phyloP scores from a whole-genome alignment of 192 early-diverging fungal species.

The Chytriomyces confervae region DNA sequence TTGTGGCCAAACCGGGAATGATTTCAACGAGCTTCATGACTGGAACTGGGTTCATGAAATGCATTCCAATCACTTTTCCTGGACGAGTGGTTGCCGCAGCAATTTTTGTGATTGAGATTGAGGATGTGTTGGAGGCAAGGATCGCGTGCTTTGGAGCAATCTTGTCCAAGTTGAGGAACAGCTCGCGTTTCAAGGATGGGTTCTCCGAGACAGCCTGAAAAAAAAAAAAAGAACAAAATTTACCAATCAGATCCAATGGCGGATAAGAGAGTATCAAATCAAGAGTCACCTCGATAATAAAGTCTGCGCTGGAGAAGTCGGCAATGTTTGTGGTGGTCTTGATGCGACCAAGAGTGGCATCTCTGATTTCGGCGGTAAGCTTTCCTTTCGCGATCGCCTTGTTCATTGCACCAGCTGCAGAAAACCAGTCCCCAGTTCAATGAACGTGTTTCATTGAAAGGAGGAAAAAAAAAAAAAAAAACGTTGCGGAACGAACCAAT shows the following conservation, averaged over 20 bases:
- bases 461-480: neutral
- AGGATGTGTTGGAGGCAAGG: conserved; percentile 96
- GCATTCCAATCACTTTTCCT: conserved; percentile 95
- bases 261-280: neutral
- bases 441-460: neutral
- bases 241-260: neutral
- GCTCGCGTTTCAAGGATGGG: conserved; percentile 75
- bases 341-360: conserved; percentile 67
- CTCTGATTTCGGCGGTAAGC: conserved; percentile 78
- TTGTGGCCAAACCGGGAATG: conserved; percentile 92
- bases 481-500: conserved; percentile 63
- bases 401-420: conserved; percentile 75
- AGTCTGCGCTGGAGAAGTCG: conserved; percentile 73
- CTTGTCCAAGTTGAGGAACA: conserved; percentile 80
- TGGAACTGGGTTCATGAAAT: conserved; percentile 98
- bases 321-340: conserved; percentile 63
- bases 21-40: conserved; percentile 97
- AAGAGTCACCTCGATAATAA: conserved; percentile 80
- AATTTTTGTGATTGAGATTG: conserved; percentile 96
- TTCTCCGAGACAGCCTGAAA: conserved; percentile 85
- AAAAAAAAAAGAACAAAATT: conserved; percentile 24
- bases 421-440: conserved; percentile 1
- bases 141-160: conserved; percentile 73
- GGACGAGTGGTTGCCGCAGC: conserved; percentile 85
- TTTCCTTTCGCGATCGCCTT: conserved; percentile 92